phyloP scores from a whole-genome alignment of 2,329 filamentous ascomycete species.

The Fusarium subtropicale region DNA sequence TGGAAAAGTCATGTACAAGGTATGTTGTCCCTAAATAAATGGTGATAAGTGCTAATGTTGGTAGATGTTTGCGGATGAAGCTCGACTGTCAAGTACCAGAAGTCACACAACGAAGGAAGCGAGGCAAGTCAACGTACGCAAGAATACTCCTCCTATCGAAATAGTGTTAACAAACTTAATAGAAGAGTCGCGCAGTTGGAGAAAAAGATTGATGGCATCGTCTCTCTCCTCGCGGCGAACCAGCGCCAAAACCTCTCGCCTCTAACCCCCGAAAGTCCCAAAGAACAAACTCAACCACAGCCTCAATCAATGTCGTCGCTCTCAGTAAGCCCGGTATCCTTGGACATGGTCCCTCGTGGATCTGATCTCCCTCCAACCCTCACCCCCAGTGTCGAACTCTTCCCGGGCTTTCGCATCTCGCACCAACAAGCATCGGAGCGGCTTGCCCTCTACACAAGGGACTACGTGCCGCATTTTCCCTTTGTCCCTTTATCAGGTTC shows the following conservation, averaged over 20 bases:
- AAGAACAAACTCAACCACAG: slow-evolving; percentile 16
- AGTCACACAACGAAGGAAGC: slow-evolving; percentile 49
- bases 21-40: not conserved
- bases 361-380: slow-evolving; percentile 1
- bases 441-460: slow-evolving; percentile 50
- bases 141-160: not conserved
- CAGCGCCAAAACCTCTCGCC: slow-evolving; percentile 44
- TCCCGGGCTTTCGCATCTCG: slow-evolving; percentile 53
- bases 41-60: not conserved
- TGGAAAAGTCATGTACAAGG: slow-evolving; percentile 46
- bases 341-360: not conserved
- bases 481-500: slow-evolving; percentile 52
- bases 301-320: not conserved
- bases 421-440: slow-evolving; percentile 50
- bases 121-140: slow-evolving; percentile 53
- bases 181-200: slow-evolving; percentile 55
- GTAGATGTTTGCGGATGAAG: slow-evolving; percentile 52
- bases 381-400: slow-evolving; percentile 43
- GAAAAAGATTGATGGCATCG: slow-evolving; percentile 56
- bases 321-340: not conserved
- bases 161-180: not conserved
- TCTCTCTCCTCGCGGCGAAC: slow-evolving; percentile 52
- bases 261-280: slow-evolving; percentile 44
- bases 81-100: slow-evolving; percentile 52
- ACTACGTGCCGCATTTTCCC: slow-evolving; percentile 53